Evolutionary conservation across 2,329 filamentous ascomycete species (phyloP), one percentile per base, ranked within the genome.

Genomic region (Fusarium sp.): DNA sequence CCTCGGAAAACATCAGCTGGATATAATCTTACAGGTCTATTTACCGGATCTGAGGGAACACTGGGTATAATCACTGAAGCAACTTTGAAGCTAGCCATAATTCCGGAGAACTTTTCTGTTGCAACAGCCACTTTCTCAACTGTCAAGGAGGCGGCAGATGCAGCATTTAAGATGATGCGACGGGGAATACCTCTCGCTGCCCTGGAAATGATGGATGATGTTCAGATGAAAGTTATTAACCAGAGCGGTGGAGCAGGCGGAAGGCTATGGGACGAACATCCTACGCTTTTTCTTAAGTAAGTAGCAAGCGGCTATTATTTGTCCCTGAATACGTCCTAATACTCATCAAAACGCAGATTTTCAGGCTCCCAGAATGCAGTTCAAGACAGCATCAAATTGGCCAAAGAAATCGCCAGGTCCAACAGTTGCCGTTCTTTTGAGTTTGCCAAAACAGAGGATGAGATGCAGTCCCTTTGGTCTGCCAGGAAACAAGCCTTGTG

Each of bases 211-310:
- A 86, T 92, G 72, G 90, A 92, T 76, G 89, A 91, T 56, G 87
- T 88, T 18, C 90, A 91, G 77, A 92, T 94, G 92, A 82, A 85
- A 57, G 90, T 92, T 48, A 51, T 35, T 2, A 51, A 51, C 12
- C 31, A 51, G 22, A 51, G 48, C 28, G 48, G 48, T 0, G 91
- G 91, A 5, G 48, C 48, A 14, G 90, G 90, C 0, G 87, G 81
- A 7, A 80, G 85, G 31, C 84, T 84, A 42, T 95, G 93, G 93
- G 88, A 89, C 65, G 92, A 94, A 78, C 83, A 84, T 0, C 91
- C 93, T 0, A 94, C 93, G 0, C 84, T 95, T 5, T 95, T 95
- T 78, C 90, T 95, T 84, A 94, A 94, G 80, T 84, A 49, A 33
- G 47, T n/a, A 17, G 7, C 14, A 7, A 18, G 5, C 8, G 18